Evolutionary conservation across 768 basidiomycete species (phyloP).

Genomic region (Suillus fuscotomentosus): DNA sequence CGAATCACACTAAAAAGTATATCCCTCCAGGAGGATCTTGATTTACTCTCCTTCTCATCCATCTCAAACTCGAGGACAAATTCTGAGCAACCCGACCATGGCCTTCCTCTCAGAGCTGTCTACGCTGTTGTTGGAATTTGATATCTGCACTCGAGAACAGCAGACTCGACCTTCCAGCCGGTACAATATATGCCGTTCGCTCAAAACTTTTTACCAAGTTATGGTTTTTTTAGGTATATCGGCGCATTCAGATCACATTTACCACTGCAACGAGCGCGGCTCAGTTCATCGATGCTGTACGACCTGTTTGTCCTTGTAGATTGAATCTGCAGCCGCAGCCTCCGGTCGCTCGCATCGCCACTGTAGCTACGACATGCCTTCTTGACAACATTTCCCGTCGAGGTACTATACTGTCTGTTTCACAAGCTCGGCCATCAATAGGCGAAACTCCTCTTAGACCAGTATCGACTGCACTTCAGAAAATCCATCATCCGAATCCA

Average conservation of each 20-base stretch:
- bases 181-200: conserved; percentile 23
- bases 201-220: conserved; percentile 1
- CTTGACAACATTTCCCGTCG: conserved; percentile 14
- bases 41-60: conserved; percentile 66
- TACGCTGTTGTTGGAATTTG: conserved; percentile 73
- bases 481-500: neutral
- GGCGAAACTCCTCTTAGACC: neutral
- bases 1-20: conserved; percentile 12
- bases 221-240: conserved; percentile 51
- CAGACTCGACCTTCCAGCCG: conserved; percentile 26
- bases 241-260: conserved; percentile 78
- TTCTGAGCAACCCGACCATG: conserved; percentile 40
- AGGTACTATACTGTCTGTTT: conserved; percentile 9
- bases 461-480: neutral
- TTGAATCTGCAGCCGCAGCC: conserved; percentile 40
- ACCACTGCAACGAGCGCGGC: conserved; percentile 43
- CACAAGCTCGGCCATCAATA: conserved; percentile 10
- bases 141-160: conserved; percentile 54
- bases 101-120: conserved; percentile 76
- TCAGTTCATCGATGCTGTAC: conserved; percentile 62
- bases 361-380: conserved; percentile 10
- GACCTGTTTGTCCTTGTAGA: conserved; percentile 74
- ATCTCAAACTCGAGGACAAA: conserved; percentile 31
- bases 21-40: conserved; percentile 66
- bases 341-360: conserved; percentile 17